Base-by-base conservation (phyloP, 441 rosid species). In the Manihot esculenta region DNA sequence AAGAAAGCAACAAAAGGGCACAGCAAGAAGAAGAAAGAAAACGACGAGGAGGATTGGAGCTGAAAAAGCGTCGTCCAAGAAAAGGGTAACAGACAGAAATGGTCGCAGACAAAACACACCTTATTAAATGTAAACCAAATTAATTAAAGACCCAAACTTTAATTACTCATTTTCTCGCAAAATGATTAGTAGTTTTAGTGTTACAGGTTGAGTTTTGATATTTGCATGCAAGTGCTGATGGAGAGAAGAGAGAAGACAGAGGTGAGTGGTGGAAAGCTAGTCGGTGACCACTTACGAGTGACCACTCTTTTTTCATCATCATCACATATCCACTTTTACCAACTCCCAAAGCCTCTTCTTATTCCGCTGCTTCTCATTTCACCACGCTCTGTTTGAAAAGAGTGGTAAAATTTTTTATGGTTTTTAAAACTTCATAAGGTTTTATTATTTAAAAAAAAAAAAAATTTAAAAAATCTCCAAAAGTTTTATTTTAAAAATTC, bases 21-120 rank as follows among this genome's bases (percentile, higher is more conserved):
- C 49, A 81, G 66, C 63, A 61, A 75, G 76, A 66, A 71, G 82
- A 65, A 77, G 74, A 10, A 20, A 73, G 68, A 77, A 77, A 76
- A 87, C 80, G 86, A 85, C 89, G 81, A 79, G 71, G 42, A 38
- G 6, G 69, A 62, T 68, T 78, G 72, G 66, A 83, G 75, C 72
- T 70, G n/a, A 50, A 66, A 70, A 71, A 74, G 80, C 70, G 58
- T 77, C 78, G 76, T 74, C 84, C 80, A 73, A 79, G 73, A 70
- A 57, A 50, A 59, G 70, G 49, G 62, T 62, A 69, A 77, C 65
- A 64, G 68, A 26, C 49, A 35, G 9, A 38, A 12, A 24, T 23
- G 27, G 24, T 30, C 69, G 48, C 45, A 23, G 27, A 68, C 71
- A 58, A 69, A 58, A 69, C 64, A 49, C 26, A 5, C 53, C 24